Evolutionary conservation across 345 rosid species (phyloP), one percentile per base, ranked within the genome.

Genomic region (Clarkia xantiana): DNA sequence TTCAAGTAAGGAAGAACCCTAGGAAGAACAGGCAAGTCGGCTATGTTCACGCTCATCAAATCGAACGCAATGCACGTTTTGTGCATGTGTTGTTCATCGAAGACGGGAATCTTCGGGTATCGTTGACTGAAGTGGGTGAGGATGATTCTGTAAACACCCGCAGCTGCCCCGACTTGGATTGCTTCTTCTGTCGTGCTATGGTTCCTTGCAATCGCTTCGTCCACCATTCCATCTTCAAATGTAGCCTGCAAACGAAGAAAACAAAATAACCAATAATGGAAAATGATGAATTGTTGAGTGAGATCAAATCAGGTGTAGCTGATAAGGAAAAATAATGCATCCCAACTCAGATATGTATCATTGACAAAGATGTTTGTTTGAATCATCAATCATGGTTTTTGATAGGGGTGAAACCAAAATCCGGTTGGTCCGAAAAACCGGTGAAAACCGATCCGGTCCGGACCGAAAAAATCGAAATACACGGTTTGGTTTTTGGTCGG

Each of bases 151-250:
- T 90, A 86, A 16, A 60, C 96, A 14, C 81, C 84, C 0, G 91
- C 94, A 0, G 79, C 53, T 11, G 76, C 60, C 12, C 97, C 94
- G 6, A 79, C 69, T 47, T 79, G 89, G 15, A 90, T 75, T 14
- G 97, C 94, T 77, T 90, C 97, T 71, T 76, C 75, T 2, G 95
- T 86, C 6, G 97, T 90, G 82, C 97, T 86, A 74, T 90, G 97
- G 78, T 86, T 90, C 58, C 65, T 81, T 0, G 86, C 89, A 23
- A 86, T 56, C 13, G 97, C 97, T 63, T 90, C 94, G 11, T 90
- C 96, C 67, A 70, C 66, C 88, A 90, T 63, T 3, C 69, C 81
- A 55, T 86, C 97, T 71, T 90, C 97, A 58, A 90, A 90, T 3
- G 97, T 90, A 0, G 97, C 97, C 97, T 88, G 77, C 58, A 55